A percentile compares a stretch with the other conserved stretches of the same genome.
Evolutionary conservation across 192 early-diverging fungal genomes (phyloP).

Genomic region (Backusella circina): DNA sequence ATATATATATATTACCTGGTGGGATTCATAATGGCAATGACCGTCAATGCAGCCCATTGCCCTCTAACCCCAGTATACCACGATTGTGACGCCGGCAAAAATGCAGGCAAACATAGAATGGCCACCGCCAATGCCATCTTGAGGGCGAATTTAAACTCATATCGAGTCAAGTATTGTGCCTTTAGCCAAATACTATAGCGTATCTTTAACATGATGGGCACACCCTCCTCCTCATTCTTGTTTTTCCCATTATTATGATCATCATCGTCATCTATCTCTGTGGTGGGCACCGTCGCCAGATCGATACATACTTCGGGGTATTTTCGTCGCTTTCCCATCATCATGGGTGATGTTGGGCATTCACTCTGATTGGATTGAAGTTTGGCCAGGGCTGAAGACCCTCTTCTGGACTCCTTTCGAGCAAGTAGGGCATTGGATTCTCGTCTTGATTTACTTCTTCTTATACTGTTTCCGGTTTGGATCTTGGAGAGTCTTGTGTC

Average conservation of each 20-base stretch:
- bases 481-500: conserved; percentile 9
- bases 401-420: neutral
- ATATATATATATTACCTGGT: conserved; percentile 22
- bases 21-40: conserved; percentile 38
- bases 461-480: neutral
- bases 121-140: conserved; percentile 46
- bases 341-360: neutral
- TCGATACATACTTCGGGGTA: neutral
- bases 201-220: conserved; percentile 22
- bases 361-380: neutral
- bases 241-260: too few species aligned
- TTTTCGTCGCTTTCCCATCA: neutral
- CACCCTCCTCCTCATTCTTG: conserved; percentile 2
- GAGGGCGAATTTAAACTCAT: conserved; percentile 47
- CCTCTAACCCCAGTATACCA: conserved; percentile 34
- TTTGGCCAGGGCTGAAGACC: neutral
- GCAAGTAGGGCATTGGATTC: neutral
- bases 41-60: conserved; percentile 49
- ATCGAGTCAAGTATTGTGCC: conserved; percentile 33
- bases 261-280: neutral
- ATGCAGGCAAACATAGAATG: conserved; percentile 39
- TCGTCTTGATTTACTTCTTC: neutral
- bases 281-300: neutral
- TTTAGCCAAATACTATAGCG: conserved; percentile 41
- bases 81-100: conserved; percentile 26